Conservation (phyloP, 345 rosid species). For the Sisymbrium altissimum region DNA sequence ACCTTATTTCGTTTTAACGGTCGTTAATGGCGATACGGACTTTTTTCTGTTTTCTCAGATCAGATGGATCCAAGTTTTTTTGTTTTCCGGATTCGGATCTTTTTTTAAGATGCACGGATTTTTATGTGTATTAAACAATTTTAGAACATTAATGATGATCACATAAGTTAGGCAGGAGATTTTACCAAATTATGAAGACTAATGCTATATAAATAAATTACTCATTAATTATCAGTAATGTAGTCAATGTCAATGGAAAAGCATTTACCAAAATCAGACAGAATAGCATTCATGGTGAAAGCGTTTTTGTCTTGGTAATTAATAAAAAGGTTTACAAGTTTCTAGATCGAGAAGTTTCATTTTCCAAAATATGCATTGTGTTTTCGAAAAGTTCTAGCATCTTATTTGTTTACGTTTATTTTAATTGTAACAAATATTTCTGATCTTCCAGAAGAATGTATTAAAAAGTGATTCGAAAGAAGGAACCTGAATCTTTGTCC, state of each 20-base stretch:
- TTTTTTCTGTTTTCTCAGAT: not conserved
- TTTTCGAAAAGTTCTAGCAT: not conserved
- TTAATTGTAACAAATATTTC: not conserved
- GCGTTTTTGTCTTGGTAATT: slow-evolving; percentile 6
- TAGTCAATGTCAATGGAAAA: not conserved
- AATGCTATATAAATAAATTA: not conserved
- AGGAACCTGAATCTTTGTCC: not conserved
- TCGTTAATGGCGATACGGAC: slow-evolving; percentile 18
- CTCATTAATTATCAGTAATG: not conserved
- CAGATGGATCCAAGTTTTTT: slow-evolving; percentile 13
- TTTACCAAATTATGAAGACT: not conserved
- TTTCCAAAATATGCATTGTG: not conserved
- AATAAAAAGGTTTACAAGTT: not conserved
- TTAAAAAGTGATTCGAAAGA: not conserved
- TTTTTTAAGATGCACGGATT: not conserved
- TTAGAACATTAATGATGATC: slow-evolving; percentile 5
- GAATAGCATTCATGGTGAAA: not conserved
- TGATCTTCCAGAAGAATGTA: not conserved
- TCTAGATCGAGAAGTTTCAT: not conserved
- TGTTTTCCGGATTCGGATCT: slow-evolving; percentile 20
- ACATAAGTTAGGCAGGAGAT: slow-evolving; percentile 1
- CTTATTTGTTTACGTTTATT: not conserved
- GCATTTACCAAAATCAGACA: not conserved
- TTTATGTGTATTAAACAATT: not conserved
- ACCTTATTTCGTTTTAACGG: slow-evolving; percentile 14